A percentile compares a stretch with the other conserved stretches of the same genome.
phyloP scores from a whole-genome alignment of 768 basidiomycete genomes.

The Phaeotremella skinneri region DNA sequence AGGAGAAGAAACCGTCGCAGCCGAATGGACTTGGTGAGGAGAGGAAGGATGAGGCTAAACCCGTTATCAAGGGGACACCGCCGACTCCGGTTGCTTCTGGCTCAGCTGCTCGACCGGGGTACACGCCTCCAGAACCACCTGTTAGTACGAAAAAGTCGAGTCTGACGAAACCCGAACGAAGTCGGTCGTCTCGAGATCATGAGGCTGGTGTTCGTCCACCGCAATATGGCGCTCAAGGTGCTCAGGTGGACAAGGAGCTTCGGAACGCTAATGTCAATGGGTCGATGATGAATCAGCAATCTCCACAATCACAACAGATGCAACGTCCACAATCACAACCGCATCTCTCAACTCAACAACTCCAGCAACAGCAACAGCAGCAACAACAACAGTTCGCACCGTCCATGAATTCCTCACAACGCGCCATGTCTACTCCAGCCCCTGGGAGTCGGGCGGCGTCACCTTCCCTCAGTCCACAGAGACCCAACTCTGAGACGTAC shows the following conservation, averaged over 20 bases:
- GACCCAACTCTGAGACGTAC: slow-evolving; percentile 5
- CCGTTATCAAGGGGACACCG: slow-evolving; percentile 37
- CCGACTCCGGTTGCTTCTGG: slow-evolving; percentile 37
- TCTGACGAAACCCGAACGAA: slow-evolving; percentile 59
- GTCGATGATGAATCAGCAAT: slow-evolving; percentile 8
- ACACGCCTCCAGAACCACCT: slow-evolving; percentile 7
- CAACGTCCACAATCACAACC: slow-evolving; percentile 5
- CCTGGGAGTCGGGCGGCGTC: slow-evolving; percentile 1
- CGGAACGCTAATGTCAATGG: slow-evolving; percentile 12
- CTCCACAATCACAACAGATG: slow-evolving; percentile 23
- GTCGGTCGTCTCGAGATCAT: slow-evolving; percentile 75
- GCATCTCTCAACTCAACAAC: slow-evolving; percentile 14
- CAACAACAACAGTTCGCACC: slow-evolving; percentile 13
- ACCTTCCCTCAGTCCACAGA: slow-evolving; percentile 11
- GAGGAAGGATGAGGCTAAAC: slow-evolving; percentile 29
- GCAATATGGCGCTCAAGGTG: slow-evolving; percentile 91
- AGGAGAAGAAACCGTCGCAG: slow-evolving; percentile 42
- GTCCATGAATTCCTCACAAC: slow-evolving; percentile 12
- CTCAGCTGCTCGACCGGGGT: slow-evolving; percentile 27
- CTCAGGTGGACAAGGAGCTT: slow-evolving; percentile 81
- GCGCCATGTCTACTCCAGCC: slow-evolving; percentile 1
- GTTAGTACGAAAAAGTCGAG: slow-evolving; percentile 50
- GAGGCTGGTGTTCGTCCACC: slow-evolving; percentile 86
- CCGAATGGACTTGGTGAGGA: slow-evolving; percentile 36
- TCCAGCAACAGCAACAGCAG: slow-evolving; percentile 14